Conservation (phyloP, 768 basidiomycete species). For the Collybia mongolica region DNA sequence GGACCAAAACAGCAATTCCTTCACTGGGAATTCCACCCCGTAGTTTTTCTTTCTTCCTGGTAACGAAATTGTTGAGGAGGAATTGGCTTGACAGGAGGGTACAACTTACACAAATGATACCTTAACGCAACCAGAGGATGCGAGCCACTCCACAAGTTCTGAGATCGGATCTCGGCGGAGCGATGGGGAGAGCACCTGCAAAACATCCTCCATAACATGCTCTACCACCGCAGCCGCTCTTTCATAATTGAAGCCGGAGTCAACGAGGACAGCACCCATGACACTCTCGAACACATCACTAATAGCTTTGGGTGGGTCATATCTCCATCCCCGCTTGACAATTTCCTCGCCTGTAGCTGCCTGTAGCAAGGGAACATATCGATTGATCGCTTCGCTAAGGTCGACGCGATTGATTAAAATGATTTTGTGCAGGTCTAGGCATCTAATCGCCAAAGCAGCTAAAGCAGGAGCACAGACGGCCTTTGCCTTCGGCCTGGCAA, state of each 20-base stretch:
- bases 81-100: no score
- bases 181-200: slow-evolving; percentile 57
- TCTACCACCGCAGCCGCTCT: slow-evolving; percentile 60
- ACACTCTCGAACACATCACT: slow-evolving; percentile 87
- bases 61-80: neutral
- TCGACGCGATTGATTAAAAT: slow-evolving; percentile 69
- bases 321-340: slow-evolving; percentile 71
- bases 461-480: slow-evolving; percentile 76
- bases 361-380: slow-evolving; percentile 60
- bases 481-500: slow-evolving; percentile 67
- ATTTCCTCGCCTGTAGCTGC: slow-evolving; percentile 57
- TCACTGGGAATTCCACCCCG: slow-evolving; percentile 26
- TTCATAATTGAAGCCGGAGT: slow-evolving; percentile 75
- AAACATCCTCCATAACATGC: slow-evolving; percentile 63
- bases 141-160: slow-evolving; percentile 67
- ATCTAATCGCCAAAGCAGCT: slow-evolving; percentile 64
- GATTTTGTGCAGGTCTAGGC: slow-evolving; percentile 65
- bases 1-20: slow-evolving; percentile 57
- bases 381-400: slow-evolving; percentile 61
- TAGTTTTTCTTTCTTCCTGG: slow-evolving; percentile 19
- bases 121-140: slow-evolving; percentile 52
- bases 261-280: slow-evolving; percentile 81
- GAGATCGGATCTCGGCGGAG: slow-evolving; percentile 72
- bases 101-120: slow-evolving; percentile 27
- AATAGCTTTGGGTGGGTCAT: slow-evolving; percentile 82